phyloP scores from a whole-genome alignment of 129 eudicot genomes.

The Rutidosis leptorrhynchoides region DNA sequence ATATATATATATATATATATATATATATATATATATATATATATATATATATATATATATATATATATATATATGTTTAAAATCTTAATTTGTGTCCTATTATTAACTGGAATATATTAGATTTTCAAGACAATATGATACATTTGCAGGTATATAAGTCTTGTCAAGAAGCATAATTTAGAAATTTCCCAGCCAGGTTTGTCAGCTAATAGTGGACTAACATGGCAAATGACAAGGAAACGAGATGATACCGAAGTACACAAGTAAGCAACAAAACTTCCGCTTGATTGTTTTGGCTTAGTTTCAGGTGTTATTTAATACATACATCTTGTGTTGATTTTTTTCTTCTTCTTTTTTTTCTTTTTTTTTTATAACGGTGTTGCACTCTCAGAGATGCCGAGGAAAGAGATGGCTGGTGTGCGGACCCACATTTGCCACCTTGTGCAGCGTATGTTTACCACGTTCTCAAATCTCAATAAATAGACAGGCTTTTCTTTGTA shows the following conservation, averaged over 20 bases:
- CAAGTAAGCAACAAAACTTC: constrained; percentile 30
- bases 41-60: no score
- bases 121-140: constrained; percentile 6
- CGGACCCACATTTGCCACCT: constrained; percentile 43
- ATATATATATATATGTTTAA: not conserved
- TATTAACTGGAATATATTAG: not conserved
- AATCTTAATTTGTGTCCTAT: not conserved
- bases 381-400: constrained; percentile 34
- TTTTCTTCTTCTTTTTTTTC: no score
- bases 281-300: not conserved
- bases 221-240: constrained; percentile 47
- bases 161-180: constrained; percentile 43
- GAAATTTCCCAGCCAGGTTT: constrained; percentile 62
- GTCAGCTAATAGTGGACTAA: constrained; percentile 42
- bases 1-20: no score
- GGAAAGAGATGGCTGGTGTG: constrained; percentile 40
- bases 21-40: no score
- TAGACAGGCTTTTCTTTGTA: not conserved
- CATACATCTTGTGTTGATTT: not conserved
- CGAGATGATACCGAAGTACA: constrained; percentile 41
- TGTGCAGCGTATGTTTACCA: constrained; percentile 44
- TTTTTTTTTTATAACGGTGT: no score
- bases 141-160: constrained; percentile 35
- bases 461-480: constrained; percentile 2
- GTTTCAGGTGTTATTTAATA: not conserved